These are phyloP conservation scores for Podosphaera fusca DNA, from an alignment of 2,329 filamentous ascomycete genomes.

Conservation along the genomic window DNA sequence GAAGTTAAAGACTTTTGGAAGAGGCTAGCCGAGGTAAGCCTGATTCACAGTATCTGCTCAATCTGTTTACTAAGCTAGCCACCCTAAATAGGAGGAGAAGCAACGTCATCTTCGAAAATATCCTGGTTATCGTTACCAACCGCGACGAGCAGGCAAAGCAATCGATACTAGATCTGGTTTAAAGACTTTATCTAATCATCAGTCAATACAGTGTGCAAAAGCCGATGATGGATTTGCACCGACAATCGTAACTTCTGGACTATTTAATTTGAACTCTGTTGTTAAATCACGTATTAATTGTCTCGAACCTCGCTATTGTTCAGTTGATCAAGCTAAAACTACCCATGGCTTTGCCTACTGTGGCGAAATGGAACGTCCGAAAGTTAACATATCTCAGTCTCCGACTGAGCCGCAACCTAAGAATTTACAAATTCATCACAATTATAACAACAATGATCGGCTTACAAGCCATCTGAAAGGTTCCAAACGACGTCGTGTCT, in stretches of 20 bases:
- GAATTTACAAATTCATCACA: not conserved
- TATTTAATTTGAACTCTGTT: constrained; percentile 11
- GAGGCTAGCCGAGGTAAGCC: constrained; percentile 49
- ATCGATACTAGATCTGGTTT: constrained; percentile 11
- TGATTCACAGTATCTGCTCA: constrained; percentile 2
- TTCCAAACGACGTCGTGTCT: not conserved
- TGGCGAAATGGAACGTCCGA: not conserved
- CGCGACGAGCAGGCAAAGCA: constrained; percentile 20
- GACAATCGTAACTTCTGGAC: constrained; percentile 15
- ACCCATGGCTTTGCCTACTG: not conserved
- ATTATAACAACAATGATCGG: not conserved
- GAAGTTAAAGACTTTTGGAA: constrained; percentile 73
- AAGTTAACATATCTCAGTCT: not conserved
- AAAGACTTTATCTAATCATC: constrained; percentile 22
- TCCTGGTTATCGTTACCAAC: constrained; percentile 85
- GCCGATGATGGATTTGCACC: constrained; percentile 34
- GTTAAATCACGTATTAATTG: not conserved
- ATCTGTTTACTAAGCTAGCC: not conserved
- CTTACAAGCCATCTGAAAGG: not conserved
- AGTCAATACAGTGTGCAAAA: constrained; percentile 32
- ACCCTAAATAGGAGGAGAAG: constrained; percentile 49
- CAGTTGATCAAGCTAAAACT: not conserved
- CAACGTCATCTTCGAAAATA: constrained; percentile 70
- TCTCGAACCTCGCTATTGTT: not conserved
- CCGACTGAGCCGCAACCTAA: not conserved